These are phyloP conservation scores for Rhizopogon sp. DNA, from an alignment of 768 basidiomycete genomes.

Conservation along the genomic window DNA sequence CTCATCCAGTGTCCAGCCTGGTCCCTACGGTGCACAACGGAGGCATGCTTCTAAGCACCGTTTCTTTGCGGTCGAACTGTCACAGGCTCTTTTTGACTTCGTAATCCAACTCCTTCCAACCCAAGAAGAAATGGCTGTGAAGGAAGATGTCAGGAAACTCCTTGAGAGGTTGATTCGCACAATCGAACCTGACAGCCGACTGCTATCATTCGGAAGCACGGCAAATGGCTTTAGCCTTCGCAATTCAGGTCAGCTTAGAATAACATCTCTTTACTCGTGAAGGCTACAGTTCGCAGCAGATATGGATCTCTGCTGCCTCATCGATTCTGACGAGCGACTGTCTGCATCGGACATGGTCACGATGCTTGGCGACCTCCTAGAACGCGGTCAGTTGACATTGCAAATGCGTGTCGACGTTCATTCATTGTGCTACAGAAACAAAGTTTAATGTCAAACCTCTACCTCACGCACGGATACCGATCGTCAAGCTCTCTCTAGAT, in stretches of 20 bases:
- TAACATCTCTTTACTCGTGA: constrained; percentile 1
- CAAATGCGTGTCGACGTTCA: constrained; percentile 2
- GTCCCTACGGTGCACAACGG: constrained; percentile 26
- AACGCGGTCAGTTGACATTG: constrained; percentile 64
- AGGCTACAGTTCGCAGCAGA: constrained; percentile 44
- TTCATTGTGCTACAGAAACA: constrained; percentile 55
- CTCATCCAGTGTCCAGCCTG: constrained; percentile 18
- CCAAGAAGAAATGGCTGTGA: constrained; percentile 84
- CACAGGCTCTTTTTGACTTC: constrained; percentile 89
- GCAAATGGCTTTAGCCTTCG: constrained; percentile 96
- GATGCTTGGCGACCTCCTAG: constrained; percentile 88
- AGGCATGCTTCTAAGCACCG: constrained; percentile 46
- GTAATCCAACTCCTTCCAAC: constrained; percentile 90
- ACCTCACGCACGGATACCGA: constrained; percentile 96
- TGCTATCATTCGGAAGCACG: constrained; percentile 93
- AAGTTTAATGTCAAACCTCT: constrained; percentile 95
- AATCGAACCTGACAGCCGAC: constrained; percentile 85
- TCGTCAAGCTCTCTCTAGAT: constrained; percentile 93
- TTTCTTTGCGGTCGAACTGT: constrained; percentile 71
- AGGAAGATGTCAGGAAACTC: constrained; percentile 93
- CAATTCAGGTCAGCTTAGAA: constrained; percentile 69
- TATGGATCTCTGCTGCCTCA: constrained; percentile 98
- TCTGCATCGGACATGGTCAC: constrained; percentile 88
- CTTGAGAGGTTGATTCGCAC: constrained; percentile 94
- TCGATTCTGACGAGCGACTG: constrained; percentile 78